Evolutionary conservation across 805 yeast genomes (phyloP).

Genomic region (Grigorovia transvaalensis): DNA sequence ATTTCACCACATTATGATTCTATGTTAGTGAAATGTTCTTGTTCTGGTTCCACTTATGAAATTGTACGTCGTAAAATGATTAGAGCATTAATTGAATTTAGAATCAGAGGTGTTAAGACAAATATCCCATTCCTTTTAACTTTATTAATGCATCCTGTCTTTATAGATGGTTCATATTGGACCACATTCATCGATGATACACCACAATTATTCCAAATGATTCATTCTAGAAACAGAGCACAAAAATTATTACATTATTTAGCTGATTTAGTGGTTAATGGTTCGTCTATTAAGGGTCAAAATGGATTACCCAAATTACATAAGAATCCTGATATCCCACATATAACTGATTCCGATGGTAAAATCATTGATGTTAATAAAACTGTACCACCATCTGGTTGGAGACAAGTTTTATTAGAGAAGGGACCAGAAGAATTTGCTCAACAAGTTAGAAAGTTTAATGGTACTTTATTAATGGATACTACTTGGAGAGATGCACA

Average conservation of each 20-base stretch:
- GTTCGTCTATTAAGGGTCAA: conserved; percentile 93
- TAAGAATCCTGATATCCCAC: conserved; percentile 69
- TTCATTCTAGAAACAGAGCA: conserved; percentile 92
- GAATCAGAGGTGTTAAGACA: conserved; percentile 98
- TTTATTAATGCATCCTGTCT: conserved; percentile 78
- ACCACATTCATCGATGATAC: conserved; percentile 98
- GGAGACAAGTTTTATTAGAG: conserved; percentile 80
- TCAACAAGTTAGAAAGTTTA: conserved; percentile 66
- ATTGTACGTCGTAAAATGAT: conserved; percentile 96
- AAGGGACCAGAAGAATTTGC: conserved; percentile 89
- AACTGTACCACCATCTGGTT: conserved; percentile 59
- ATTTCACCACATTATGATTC: conserved; percentile 97
- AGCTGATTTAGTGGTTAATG: conserved; percentile 91
- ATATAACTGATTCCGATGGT: conserved; percentile 52
- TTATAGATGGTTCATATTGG: conserved; percentile 86
- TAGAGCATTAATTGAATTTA: conserved; percentile 90
- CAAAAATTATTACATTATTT: conserved; percentile 83
- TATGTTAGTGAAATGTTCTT: conserved; percentile 93
- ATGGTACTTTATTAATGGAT: conserved; percentile 91
- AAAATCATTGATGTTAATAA: conserved; percentile 47
- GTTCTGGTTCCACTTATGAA: conserved; percentile 95
- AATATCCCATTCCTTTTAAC: conserved; percentile 94
- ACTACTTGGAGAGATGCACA: conserved; percentile 99
- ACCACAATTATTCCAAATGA: conserved; percentile 90
- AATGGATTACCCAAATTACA: conserved; percentile 78